Evolutionary conservation across 2,329 filamentous ascomycete genomes (phyloP), one percentile per base, ranked within the genome.

Genomic region (Elsinoe necatrix): DNA sequence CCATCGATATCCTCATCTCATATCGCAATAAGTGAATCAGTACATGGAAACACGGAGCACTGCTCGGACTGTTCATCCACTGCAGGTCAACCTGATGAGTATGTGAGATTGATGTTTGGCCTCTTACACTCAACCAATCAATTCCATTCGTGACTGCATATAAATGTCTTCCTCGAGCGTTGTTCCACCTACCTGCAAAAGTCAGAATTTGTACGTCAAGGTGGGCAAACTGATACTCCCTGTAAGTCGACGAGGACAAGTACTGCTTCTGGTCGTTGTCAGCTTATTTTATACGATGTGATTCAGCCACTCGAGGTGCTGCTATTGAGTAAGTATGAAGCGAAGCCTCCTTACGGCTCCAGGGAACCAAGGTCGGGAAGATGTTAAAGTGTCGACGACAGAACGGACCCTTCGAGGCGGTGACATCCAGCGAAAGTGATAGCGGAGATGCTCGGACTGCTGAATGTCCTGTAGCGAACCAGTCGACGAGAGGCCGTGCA

Each of bases 371-470:
- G n/a, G n/a, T n/a, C n/a, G n/a, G n/a, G n/a, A n/a, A n/a, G n/a
- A n/a, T n/a, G n/a, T n/a, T n/a, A n/a, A n/a, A n/a, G n/a, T n/a
- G n/a, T n/a, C n/a, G n/a, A n/a, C n/a, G n/a, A n/a, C n/a, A n/a
- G n/a, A n/a, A n/a, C n/a, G n/a, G n/a, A 65, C 58, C 6, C 58
- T 71, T 11, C 63, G 61, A 37, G 60, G 56, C n/a, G 69, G 68
- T 2, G 68, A 71, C 23, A 62, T 71, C 16, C 37, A 56, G 4
- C 47, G 48, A 35, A 57, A 58, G 43, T 63, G 62, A 64, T 71
- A 56, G 62, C 60, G 1, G 64, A 66, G 29, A 65, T 67, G 54
- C 45, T 71, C 3, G 57, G 68, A 68, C 2, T 69, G 67, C 39
- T 71, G 68, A 68, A 59, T 62, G n/a, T 65, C 65, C 25, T 62